Base-by-base conservation (phyloP, 179 eudicot genomes). In the Silene vulgaris region DNA sequence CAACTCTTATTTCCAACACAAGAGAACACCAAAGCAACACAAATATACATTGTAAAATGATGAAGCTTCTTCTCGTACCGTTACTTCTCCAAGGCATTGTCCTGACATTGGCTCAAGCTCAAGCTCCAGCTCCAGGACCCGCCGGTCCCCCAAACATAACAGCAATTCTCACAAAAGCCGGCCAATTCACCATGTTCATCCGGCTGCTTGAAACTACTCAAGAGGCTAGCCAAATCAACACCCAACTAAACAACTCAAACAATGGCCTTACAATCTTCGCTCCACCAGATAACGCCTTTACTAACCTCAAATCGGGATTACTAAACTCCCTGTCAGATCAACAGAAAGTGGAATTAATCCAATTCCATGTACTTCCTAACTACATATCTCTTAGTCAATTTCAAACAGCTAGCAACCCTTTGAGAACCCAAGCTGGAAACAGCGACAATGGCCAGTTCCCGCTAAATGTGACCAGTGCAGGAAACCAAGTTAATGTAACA, bases 401-500 rank as follows among this genome's bases (percentile, higher is more conserved):
- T 76, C 97, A 92, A 66, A 93, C 97, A 0, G 95, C 85, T 0
- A 96, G 92, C 76, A 96, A 96, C 75, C 99, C 99, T 0, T 11
- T 96, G 5, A 78, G 97, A 35, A 96, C 99, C 4, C 97, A 96
- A 56, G 97, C 99, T 11, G 99, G 99, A 12, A 78, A 85, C 79
- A 81, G 85, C 68, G 69, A 69, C 9, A 48, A 65, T 2, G 88
- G 87, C 0, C 73, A 85, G 78, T 92, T 90, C 48, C 97, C 97
- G 1, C 76, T 96, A 4, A 96, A 96, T 74, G 89, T 96, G 1
- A 93, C 97, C 0, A 89, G 90, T 13, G 65, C 88, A 6, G 97
- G 97, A 13, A 93, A 85, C 79, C 87, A 82, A 76, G 97, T 93
- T 26, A 96, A 96, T 74, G 75, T 96, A 1, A 77, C 97, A 4